Conservation (phyloP, 345 rosid species). For the Camelina hispida region DNA sequence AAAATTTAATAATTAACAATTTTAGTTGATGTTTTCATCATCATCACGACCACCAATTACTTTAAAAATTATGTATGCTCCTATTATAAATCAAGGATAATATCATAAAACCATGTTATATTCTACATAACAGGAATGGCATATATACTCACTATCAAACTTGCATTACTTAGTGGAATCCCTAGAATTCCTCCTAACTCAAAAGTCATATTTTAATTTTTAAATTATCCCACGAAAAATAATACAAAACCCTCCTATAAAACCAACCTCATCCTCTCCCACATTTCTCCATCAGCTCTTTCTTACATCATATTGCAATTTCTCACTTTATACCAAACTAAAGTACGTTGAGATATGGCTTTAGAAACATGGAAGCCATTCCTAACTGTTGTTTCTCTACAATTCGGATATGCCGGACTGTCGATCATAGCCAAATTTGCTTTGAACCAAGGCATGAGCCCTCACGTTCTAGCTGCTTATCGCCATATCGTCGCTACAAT, state of each 20-base stretch:
- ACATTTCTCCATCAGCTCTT: conserved; percentile 47
- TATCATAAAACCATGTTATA: conserved; percentile 24
- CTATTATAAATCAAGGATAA: conserved; percentile 17
- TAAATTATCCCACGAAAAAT: not conserved
- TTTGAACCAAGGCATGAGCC: conserved; percentile 68
- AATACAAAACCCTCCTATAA: conserved; percentile 27
- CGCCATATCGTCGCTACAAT: conserved; percentile 69
- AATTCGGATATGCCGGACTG: conserved; percentile 65
- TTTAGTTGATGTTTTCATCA: conserved; percentile 42
- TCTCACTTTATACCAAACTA: conserved; percentile 7
- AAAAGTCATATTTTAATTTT: conserved; percentile 8
- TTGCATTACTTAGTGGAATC: conserved; percentile 47
- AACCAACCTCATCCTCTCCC: conserved; percentile 37
- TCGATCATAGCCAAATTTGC: conserved; percentile 59
- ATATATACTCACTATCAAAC: conserved; percentile 35
- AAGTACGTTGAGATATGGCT: conserved; percentile 33
- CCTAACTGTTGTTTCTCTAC: conserved; percentile 61
- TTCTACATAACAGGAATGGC: conserved; percentile 25
- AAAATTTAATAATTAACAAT: conserved; percentile 25
- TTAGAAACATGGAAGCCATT: conserved; percentile 54
- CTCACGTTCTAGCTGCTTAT: conserved; percentile 70
- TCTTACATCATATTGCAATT: conserved; percentile 29
- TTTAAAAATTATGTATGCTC: conserved; percentile 25
- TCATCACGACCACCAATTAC: conserved; percentile 39
- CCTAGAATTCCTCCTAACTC: conserved; percentile 37